Evolutionary conservation across 805 yeast genomes (phyloP).

Genomic region (Zygotorulaspora sp.): DNA sequence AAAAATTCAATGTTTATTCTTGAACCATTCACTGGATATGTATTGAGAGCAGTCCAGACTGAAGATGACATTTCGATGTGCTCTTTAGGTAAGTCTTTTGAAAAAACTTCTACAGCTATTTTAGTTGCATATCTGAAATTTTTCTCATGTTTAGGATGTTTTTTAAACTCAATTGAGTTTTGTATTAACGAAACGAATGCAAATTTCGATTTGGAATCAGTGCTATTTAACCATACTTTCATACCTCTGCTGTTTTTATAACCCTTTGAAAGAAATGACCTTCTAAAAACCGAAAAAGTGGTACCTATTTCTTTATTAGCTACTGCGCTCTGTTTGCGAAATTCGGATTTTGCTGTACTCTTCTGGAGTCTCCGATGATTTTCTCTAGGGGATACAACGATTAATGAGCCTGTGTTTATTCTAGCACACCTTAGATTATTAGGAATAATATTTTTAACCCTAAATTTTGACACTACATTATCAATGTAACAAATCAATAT

Average conservation of each 20-base stretch:
- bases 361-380: constrained; percentile 32
- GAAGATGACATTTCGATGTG: constrained; percentile 46
- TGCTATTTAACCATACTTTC: constrained; percentile 7
- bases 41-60: constrained; percentile 42
- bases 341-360: constrained; percentile 22
- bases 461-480: constrained; percentile 53
- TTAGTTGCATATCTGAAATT: constrained; percentile 18
- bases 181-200: constrained; percentile 33
- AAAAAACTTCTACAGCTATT: constrained; percentile 14
- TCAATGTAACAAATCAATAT: constrained; percentile 66
- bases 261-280: constrained; percentile 3
- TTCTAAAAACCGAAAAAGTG: constrained; percentile 1
- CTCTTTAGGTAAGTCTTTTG: constrained; percentile 11
- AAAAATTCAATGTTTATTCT: constrained; percentile 40
- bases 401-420: constrained; percentile 59
- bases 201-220: constrained; percentile 16
- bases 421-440: constrained; percentile 42
- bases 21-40: constrained; percentile 36
- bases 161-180: constrained; percentile 17
- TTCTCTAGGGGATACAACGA: constrained; percentile 70
- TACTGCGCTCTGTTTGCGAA: constrained; percentile 11
- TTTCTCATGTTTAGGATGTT: constrained; percentile 33
- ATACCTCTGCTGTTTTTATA: not conserved
- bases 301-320: not conserved
- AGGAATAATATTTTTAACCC: constrained; percentile 45